Percentiles rank a stretch among this genome's conserved stretches.
Conservation (phyloP, 306 rosid genomes). For the Acacia crassicarpa region DNA sequence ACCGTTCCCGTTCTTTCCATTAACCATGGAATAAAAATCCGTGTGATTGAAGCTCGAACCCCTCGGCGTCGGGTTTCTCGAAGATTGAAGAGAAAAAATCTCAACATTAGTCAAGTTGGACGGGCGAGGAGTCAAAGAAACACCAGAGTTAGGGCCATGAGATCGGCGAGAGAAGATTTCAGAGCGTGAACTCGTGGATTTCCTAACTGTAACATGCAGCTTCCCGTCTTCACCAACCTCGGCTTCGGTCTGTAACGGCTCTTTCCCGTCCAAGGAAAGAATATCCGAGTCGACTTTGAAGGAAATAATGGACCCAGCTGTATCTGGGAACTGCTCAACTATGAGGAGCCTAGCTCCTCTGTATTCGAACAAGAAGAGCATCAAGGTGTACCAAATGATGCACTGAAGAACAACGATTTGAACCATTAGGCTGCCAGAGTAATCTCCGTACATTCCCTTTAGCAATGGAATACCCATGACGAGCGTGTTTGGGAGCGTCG, state of each 20-base stretch:
- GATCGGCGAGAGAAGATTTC: slow-evolving; percentile 55
- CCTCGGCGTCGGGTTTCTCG: slow-evolving; percentile 69
- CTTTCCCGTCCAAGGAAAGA: slow-evolving; percentile 62
- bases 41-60: slow-evolving; percentile 68
- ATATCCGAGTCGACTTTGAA: slow-evolving; percentile 69
- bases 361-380: slow-evolving; percentile 65
- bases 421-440: slow-evolving; percentile 59
- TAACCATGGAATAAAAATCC: slow-evolving; percentile 55
- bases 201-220: slow-evolving; percentile 58
- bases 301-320: slow-evolving; percentile 61
- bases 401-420: slow-evolving; percentile 74
- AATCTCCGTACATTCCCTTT: slow-evolving; percentile 63
- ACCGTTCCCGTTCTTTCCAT: slow-evolving; percentile 41
- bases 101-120: slow-evolving; percentile 66
- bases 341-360: slow-evolving; percentile 59
- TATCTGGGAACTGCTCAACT: slow-evolving; percentile 65
- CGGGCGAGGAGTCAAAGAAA: slow-evolving; percentile 58
- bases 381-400: slow-evolving; percentile 66
- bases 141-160: slow-evolving; percentile 54
- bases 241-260: slow-evolving; percentile 63
- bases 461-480: slow-evolving; percentile 71
- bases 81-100: slow-evolving; percentile 63
- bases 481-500: slow-evolving; percentile 64
- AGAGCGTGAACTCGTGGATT: slow-evolving; percentile 61
- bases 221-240: slow-evolving; percentile 68